These are phyloP conservation scores for Apiotrichum gracile DNA, from an alignment of 1,284 basidiomycete genomes.

Conservation along the genomic window DNA sequence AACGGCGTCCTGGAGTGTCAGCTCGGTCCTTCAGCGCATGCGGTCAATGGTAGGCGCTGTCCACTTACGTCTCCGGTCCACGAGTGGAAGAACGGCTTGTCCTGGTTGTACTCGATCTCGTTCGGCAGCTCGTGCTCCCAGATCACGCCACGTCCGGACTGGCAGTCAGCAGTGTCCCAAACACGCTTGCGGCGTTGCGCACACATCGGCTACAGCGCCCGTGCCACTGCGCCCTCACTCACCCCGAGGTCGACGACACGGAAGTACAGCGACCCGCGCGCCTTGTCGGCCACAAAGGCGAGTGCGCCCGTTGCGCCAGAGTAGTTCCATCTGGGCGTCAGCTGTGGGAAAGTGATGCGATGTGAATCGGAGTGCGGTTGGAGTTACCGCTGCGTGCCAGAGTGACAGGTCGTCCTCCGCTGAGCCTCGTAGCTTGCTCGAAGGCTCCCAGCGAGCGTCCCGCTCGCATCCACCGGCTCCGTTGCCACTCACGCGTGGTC, in stretches of 20 bases:
- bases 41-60: too few relatives aligned
- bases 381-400: too few relatives aligned
- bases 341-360: neutral
- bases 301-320: constrained; percentile 78
- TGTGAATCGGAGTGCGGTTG: too few relatives aligned
- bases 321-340: constrained; percentile 64
- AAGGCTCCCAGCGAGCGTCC: too few relatives aligned
- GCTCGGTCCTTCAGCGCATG: neutral
- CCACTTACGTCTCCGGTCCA: constrained; percentile 82
- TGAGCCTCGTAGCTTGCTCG: too few relatives aligned
- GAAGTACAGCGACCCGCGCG: constrained; percentile 58
- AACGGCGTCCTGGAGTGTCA: constrained; percentile 27
- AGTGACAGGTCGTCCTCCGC: neutral
- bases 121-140: constrained; percentile 94
- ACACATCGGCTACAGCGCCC: too few relatives aligned
- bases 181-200: neutral
- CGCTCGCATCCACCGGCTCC: too few relatives aligned
- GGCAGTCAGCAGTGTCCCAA: constrained; percentile 1
- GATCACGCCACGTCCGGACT: constrained; percentile 75
- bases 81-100: constrained; percentile 88
- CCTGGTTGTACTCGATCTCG: constrained; percentile 75
- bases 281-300: constrained; percentile 62
- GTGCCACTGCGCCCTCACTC: too few relatives aligned
- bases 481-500: constrained; percentile 25
- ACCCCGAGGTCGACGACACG: constrained; percentile 70